Evolutionary conservation across 257 asterid species (phyloP), one percentile per base, ranked within the genome.

Genomic region (Leptodermis oblonga): DNA sequence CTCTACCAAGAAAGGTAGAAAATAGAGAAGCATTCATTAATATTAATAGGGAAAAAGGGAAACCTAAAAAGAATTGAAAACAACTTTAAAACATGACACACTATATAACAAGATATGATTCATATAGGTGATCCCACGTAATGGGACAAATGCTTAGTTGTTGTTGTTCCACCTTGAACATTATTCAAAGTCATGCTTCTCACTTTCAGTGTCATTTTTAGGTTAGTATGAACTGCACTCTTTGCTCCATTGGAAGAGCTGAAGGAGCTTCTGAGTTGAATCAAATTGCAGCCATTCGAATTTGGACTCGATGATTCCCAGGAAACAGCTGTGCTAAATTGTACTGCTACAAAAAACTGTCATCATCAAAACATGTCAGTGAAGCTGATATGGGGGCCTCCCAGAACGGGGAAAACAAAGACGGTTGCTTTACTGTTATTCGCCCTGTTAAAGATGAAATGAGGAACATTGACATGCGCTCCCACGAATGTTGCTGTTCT

Each of bases 311-410:
- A 86, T 64, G 77, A 76, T 26, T 90, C 90, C 13, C 95, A 90
- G 59, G 49, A 49, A 8, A 74, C 36, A 39, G 96, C 89, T 37
- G 83, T 90, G 28, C 17, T 76, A 64, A 72, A 76, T 58, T 82
- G 92, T 72, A 41, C 82, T 66, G 82, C 79, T 0, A 52, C 80
- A 18, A 78, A 76, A 52, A 77, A 80, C 42, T 90, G 96, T 39
- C 17, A 7, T 36, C 92, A 90, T 26, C 53, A 31, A 33, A 82
- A 73, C 20, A 71, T n/a, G n/a, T n/a, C 73, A 8, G 77, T 80
- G 20, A 86, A 79, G 77, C 87, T 89, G 77, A 80, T 87, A 22
- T 89, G 96, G 96, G 96, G 96, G 55, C 96, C 96, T 1, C 96
- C 95, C 3, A 95, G 96, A 54, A 89, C 96, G 0, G 95, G 95